phyloP scores from a whole-genome alignment of 441 rosid genomes.

The Rhodomyrtus psidioides region DNA sequence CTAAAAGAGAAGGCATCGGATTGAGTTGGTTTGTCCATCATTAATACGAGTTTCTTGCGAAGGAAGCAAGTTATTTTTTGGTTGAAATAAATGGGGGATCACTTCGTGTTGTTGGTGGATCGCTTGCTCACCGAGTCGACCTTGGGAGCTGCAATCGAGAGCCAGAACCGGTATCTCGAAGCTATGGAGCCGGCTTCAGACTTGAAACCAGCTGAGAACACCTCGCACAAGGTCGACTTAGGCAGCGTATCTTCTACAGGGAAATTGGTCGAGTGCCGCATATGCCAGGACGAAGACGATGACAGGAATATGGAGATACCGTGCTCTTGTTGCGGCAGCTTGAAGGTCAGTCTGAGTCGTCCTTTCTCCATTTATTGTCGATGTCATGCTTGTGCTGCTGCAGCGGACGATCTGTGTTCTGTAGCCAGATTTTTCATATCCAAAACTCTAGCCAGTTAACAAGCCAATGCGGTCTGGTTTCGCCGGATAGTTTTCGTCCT shows the following conservation, averaged over 20 bases:
- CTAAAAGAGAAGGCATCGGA: background rate
- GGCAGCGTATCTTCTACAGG: constrained; percentile 28
- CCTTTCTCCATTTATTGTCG: background rate
- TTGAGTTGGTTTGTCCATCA: background rate
- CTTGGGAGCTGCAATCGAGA: constrained; percentile 74
- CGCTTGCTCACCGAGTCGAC: constrained; percentile 89
- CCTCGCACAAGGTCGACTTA: constrained; percentile 29
- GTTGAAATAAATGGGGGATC: constrained; percentile 64
- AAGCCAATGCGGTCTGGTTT: background rate
- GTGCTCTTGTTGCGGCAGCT: constrained; percentile 88
- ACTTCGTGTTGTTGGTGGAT: constrained; percentile 84
- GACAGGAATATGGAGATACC: constrained; percentile 92
- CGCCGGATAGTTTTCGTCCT: background rate
- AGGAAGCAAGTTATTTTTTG: background rate
- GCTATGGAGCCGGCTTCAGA: constrained; percentile 24
- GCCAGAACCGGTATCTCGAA: constrained; percentile 51
- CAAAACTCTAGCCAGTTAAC: background rate
- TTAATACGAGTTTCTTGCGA: background rate
- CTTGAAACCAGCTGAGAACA: constrained; percentile 19
- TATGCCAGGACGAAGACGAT: constrained; percentile 87
- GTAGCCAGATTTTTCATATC: background rate
- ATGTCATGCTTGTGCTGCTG: background rate
- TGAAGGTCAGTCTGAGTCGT: constrained; percentile 47
- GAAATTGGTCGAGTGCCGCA: constrained; percentile 77
- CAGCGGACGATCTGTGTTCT: background rate